Evolutionary conservation across 2,329 filamentous ascomycete species (phyloP), one percentile per base, ranked within the genome.

Genomic region (Sarocladium strictum): DNA sequence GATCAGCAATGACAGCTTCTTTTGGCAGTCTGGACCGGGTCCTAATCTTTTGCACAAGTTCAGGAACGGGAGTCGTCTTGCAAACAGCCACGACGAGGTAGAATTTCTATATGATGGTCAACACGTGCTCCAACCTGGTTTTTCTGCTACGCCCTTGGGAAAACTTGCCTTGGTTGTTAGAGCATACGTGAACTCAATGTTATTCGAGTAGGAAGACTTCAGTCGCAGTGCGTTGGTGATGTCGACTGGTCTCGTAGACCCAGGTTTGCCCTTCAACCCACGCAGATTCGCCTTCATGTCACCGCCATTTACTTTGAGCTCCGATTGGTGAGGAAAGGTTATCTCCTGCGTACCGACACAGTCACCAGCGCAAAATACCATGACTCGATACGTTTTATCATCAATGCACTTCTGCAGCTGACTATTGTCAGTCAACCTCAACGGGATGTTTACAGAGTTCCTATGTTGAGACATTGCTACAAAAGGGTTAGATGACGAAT

Each of bases 201-300:
- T 84, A 66, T 97, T 97, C 54, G 74, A 74, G 65, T 93, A 95
- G 41, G 78, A 78, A 11, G 84, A 81, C 59, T 82, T 85, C 27
- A 89, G 81, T 17, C 86, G 83, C 45, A 97, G 75, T 57, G 83
- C 79, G 59, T 81, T 76, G 7, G 94, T 99, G 58, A 99, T 87
- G 70, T 99, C 94, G 47, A 90, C 91, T 7, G 94, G 94, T 63
- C 90, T 85, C 38, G 94, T 99, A 43, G 94, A 95, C 21, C 94
- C 94, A 6, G 93, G 90, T 69, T 94, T 96, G 69, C 96, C 97
- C 72, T 99, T 99, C 58, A 99, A 72, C 3, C 94, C 94, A 61
- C 94, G 88, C 61, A 96, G 79, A 67, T 97, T 99, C n/a, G 88
- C 87, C 69, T 93, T 94, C 61, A 97, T 80, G 55, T 97, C 90